Base-by-base conservation (phyloP, 2,329 filamentous ascomycete genomes). In the Pseudogymnoascus sp. region DNA sequence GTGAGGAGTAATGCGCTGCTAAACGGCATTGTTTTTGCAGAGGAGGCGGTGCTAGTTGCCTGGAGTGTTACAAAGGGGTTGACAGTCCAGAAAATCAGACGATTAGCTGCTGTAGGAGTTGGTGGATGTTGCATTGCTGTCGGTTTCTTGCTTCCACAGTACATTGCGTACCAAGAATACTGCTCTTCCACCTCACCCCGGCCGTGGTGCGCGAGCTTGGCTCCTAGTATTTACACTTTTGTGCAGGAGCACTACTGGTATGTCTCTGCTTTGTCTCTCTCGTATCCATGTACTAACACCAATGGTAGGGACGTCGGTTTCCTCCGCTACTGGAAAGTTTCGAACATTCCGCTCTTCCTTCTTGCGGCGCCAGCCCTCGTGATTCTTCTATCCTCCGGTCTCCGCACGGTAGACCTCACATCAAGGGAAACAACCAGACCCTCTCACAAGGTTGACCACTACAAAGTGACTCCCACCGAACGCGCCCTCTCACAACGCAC, bases 231-330 rank as follows among this genome's bases (percentile, higher is more conserved):
- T 65, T 97, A 96, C 76, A 82, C 86, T 0, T 97, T 89, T 79
- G 93, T 97, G 1, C 95, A 99, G 73, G 81, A 82, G 53, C 80
- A 90, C 70, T 97, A 99, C 75, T 99, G 95, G 93, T 96, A 81
- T 74, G 85, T 75, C 14, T 18, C 11, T 37, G 1, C 59, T 11
- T 34, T 25, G 18, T 42, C 18, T 23, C 11, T 5, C 23, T 12
- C 62, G 14, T 59, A 25, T 18, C 28, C 31, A 21, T 5, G 23
- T 59, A 25, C 40, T 66, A 60, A 63, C 21, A 23, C 11, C 14
- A 46, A 16, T 65, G 25, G 9, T 16, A 96, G 93, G 95, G 87
- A 93, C 70, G 86, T 89, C 61, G 95, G 95, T 0, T 88, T 96
- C 68, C 82, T 97, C 61, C 84, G 84, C 64, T 99, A 99, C 78